Evolutionary conservation across 2,329 filamentous ascomycete genomes (phyloP), one percentile per base, ranked within the genome.

Genomic region (Neonectria coccinea): DNA sequence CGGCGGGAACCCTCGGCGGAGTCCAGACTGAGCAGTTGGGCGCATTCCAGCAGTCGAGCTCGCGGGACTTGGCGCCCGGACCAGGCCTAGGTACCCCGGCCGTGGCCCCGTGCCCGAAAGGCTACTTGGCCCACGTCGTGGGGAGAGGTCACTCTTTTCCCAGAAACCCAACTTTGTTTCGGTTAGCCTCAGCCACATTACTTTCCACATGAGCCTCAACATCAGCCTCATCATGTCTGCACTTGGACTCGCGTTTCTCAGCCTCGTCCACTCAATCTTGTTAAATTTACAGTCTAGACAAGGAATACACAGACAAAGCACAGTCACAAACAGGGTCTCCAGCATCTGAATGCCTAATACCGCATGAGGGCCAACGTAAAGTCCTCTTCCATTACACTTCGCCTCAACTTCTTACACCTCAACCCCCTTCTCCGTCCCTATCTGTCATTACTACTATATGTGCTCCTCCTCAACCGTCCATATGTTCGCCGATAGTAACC

Each of bases 391-490:
- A 73, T 72, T 70, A 69, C 61, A 56, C 69, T 62, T 67, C 69
- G 63, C 56, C 27, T 20, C 29, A 59, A 39, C 56, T 31, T 47
- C 65, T 45, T 55, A 61, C 59, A 57, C 66, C 31, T 52, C 25
- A 25, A 25, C 25, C 41, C 33, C 54, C 36, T 18, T 25, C 2
- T 44, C 58, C 50, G 18, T 50, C 51, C 51, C 50, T 53, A 68
- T 64, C 67, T 72, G 67, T 73, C 70, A 73, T 73, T 73, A 73
- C 68, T 62, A 62, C 67, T 70, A 67, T 65, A 62, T 70, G 66
- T 68, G 67, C 65, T 72, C 70, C 58, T 42, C 51, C 45, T 22
- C 45, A 39, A 44, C 52, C n/a, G 7, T 53, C 69, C 69, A 53
- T 72, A 69, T 72, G 54, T 67, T 55, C 62, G 61, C 58, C 67